A percentile compares a stretch with the other conserved stretches of the same genome.
These are phyloP conservation scores for Tulasnella sp. DNA, from an alignment of 768 basidiomycete species.

Conservation along the genomic window DNA sequence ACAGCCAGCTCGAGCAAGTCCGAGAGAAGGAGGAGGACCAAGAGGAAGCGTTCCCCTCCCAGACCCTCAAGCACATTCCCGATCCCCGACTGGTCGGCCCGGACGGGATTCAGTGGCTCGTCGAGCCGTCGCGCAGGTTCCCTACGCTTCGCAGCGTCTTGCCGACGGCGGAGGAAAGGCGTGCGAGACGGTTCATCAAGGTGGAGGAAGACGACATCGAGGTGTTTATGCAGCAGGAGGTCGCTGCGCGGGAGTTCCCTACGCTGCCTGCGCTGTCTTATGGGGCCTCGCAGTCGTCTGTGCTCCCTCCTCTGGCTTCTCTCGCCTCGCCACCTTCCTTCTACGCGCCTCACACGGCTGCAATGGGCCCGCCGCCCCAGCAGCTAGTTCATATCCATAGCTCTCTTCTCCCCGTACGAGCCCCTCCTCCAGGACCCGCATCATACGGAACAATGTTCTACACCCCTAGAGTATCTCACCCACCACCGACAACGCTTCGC, in stretches of 20 bases:
- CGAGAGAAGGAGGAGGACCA: slow-evolving; percentile 7
- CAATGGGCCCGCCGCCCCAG: neutral
- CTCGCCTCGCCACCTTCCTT: neutral
- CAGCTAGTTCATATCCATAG: neutral
- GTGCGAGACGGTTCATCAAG: neutral
- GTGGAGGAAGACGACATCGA: neutral
- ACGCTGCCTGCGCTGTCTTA: neutral
- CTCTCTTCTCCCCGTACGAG: neutral
- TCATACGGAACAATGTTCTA: neutral
- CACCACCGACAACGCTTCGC: no score
- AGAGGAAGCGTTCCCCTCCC: neutral
- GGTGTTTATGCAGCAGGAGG: neutral
- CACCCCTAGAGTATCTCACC: neutral
- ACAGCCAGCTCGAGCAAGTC: neutral
- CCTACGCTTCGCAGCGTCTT: neutral
- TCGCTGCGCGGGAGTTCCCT: neutral
- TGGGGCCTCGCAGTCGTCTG: neutral
- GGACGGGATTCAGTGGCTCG: neutral
- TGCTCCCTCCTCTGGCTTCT: neutral
- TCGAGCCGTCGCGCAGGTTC: neutral
- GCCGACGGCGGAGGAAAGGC: neutral
- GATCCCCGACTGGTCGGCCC: neutral
- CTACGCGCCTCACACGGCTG: neutral
- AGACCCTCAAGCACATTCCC: neutral
- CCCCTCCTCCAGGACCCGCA: neutral